Evolutionary conservation across 352 stramenopile species (phyloP).

Genomic region (Phytopythium kandeliae): DNA sequence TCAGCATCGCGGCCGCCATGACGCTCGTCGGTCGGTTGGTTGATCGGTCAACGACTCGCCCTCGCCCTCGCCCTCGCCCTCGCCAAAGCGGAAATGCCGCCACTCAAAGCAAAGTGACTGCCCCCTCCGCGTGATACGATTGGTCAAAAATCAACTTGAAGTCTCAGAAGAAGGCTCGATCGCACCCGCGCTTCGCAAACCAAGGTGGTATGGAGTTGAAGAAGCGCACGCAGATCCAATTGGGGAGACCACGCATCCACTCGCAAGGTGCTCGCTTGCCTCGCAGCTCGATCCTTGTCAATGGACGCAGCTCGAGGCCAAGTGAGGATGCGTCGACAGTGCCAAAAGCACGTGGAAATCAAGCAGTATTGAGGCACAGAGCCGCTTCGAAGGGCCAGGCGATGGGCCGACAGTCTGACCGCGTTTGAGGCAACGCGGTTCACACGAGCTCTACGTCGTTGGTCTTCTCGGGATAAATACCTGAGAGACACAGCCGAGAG

Average conservation of each 20-base stretch:
- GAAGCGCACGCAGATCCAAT: background rate
- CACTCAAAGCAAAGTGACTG: background rate
- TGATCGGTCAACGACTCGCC: background rate
- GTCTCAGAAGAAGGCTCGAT: background rate
- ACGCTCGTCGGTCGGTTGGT: background rate
- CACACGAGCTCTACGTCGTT: slow-evolving; percentile 35
- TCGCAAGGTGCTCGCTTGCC: no score
- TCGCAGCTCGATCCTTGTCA: no score
- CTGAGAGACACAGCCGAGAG: no score
- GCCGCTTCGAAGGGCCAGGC: background rate
- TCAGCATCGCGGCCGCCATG: slow-evolving; percentile 7
- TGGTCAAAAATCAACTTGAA: slow-evolving; percentile 4
- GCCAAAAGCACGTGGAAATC: background rate
- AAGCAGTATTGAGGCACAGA: background rate
- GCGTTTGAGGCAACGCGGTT: background rate
- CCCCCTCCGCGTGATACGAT: background rate
- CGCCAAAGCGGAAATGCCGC: slow-evolving; percentile 5
- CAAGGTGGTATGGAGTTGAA: slow-evolving; percentile 5
- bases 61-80: background rate
- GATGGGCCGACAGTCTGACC: background rate
- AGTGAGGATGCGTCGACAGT: no score
- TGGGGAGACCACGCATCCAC: no score
- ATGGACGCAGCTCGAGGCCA: no score
- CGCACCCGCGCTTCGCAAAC: background rate
- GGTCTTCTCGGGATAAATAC: slow-evolving; percentile 39